phyloP scores from a whole-genome alignment of 2,329 filamentous ascomycete species.

The Pestalotiopsis sp. region DNA sequence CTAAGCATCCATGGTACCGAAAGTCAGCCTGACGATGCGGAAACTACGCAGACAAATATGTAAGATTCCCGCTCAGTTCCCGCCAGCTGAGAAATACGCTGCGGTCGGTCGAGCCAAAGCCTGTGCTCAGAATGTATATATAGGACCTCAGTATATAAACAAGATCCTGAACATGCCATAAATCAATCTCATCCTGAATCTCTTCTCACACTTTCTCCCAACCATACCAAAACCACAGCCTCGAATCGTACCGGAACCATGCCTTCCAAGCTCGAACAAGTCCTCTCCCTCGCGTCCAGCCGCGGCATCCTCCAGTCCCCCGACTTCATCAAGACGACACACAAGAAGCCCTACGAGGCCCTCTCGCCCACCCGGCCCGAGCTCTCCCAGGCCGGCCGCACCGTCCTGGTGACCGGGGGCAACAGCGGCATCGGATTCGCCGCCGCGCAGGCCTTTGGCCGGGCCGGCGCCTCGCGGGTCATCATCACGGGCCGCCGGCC shows the following conservation, averaged over 20 bases:
- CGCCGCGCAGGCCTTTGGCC: slow-evolving; percentile 59
- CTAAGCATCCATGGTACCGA: neutral
- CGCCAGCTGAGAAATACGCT: neutral
- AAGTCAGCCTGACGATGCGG: neutral
- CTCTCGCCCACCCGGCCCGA: slow-evolving; percentile 39
- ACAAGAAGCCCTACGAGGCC: slow-evolving; percentile 36
- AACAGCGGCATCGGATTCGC: slow-evolving; percentile 67
- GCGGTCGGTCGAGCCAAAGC: neutral
- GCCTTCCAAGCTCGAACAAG: neutral
- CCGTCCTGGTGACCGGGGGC: slow-evolving; percentile 69
- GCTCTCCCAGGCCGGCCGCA: slow-evolving; percentile 45
- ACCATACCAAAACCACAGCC: neutral
- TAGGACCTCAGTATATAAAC: neutral
- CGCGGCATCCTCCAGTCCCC: neutral
- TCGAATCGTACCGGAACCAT: neutral
- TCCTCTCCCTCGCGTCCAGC: neutral
- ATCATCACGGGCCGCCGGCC: slow-evolving; percentile 41
- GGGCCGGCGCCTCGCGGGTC: slow-evolving; percentile 39
- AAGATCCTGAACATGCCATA: neutral
- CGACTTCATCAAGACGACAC: slow-evolving; percentile 31
- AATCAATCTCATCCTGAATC: neutral
- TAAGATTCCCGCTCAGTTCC: neutral
- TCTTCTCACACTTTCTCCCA: neutral
- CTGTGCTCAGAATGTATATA: neutral
- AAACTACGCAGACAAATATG: neutral